Conservation (phyloP, 805 yeast genomes). For the Yarrowia deformans region DNA sequence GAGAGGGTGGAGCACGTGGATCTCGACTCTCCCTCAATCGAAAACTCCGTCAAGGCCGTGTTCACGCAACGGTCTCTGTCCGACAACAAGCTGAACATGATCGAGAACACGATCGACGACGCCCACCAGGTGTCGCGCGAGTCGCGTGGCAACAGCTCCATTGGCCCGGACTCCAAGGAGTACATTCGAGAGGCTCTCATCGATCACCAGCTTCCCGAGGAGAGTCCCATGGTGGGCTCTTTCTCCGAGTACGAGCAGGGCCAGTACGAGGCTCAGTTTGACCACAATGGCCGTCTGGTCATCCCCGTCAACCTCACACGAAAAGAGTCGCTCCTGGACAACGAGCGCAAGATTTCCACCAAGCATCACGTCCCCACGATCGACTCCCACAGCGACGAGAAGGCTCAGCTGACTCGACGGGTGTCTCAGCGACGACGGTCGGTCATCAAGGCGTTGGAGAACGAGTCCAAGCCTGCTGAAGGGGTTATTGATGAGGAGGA, state of each 20-base stretch:
- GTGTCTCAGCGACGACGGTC: conserved; percentile 44
- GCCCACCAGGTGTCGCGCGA: conserved; percentile 30
- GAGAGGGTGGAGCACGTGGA: not conserved
- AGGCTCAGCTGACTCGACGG: conserved; percentile 42
- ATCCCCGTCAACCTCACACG: conserved; percentile 43
- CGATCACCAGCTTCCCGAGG: conserved; percentile 31
- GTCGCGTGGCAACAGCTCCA: not conserved
- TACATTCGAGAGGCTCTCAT: conserved; percentile 30
- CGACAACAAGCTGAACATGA: conserved; percentile 28
- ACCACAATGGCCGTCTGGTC: conserved; percentile 28
- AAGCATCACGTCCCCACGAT: conserved; percentile 41
- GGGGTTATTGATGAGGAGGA: conserved; percentile 37
- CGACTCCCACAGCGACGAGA: conserved; percentile 40
- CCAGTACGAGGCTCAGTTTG: conserved; percentile 34
- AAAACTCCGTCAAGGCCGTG: conserved; percentile 30
- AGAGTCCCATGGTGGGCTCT: conserved; percentile 26
- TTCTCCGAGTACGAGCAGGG: conserved; percentile 36
- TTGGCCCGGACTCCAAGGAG: conserved; percentile 30
- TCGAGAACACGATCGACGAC: conserved; percentile 38
- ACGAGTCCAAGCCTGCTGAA: conserved; percentile 30
- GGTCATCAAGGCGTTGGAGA: conserved; percentile 42
- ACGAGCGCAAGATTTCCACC: conserved; percentile 47
- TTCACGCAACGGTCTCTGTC: conserved; percentile 15
- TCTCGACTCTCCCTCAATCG: conserved; percentile 17
- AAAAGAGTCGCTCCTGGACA: conserved; percentile 49